Conservation (phyloP, 1,284 basidiomycete species). For the Farysia itapuensis region DNA sequence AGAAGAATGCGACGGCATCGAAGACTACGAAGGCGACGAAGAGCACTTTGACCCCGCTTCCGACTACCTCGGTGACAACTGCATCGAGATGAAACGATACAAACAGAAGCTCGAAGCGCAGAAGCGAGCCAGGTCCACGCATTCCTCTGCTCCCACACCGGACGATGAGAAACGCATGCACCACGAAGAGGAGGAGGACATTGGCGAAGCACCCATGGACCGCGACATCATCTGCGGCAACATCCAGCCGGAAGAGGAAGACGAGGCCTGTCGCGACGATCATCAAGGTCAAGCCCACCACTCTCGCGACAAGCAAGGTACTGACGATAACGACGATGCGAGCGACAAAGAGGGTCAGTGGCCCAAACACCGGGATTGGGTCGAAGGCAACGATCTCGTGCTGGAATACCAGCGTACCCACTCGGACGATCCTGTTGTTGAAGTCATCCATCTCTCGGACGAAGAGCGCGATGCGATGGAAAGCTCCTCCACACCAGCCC, state of each 20-base stretch:
- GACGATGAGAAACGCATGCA: conserved; percentile 7
- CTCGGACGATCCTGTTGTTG: conserved; percentile 43
- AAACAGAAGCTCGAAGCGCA: conserved; percentile 18
- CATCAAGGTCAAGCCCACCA: conserved; percentile 23
- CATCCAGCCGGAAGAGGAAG: conserved; percentile 25
- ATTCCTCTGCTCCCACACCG: neutral
- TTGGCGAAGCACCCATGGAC: conserved; percentile 46
- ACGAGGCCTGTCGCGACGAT: conserved; percentile 21
- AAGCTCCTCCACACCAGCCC: conserved; percentile 35
- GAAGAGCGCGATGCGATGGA: conserved; percentile 35
- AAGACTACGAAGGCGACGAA: conserved; percentile 42
- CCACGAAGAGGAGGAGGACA: conserved; percentile 22
- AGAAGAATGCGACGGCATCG: conserved; percentile 30
- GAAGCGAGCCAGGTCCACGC: conserved; percentile 8
- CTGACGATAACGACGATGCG: conserved; percentile 3
- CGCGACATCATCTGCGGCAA: conserved; percentile 33
- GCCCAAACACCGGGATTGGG: conserved; percentile 49
- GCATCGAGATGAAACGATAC: conserved; percentile 46
- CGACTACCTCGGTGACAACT: conserved; percentile 57
- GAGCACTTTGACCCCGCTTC: conserved; percentile 40
- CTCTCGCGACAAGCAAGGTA: neutral
- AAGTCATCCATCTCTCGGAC: conserved; percentile 46
- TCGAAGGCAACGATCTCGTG: conserved; percentile 54
- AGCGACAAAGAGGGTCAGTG: conserved; percentile 25
- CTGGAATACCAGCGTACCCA: conserved; percentile 48